These are phyloP conservation scores for Amauroascus verrucosus DNA, from an alignment of 2,329 filamentous ascomycete genomes.

Conservation along the genomic window DNA sequence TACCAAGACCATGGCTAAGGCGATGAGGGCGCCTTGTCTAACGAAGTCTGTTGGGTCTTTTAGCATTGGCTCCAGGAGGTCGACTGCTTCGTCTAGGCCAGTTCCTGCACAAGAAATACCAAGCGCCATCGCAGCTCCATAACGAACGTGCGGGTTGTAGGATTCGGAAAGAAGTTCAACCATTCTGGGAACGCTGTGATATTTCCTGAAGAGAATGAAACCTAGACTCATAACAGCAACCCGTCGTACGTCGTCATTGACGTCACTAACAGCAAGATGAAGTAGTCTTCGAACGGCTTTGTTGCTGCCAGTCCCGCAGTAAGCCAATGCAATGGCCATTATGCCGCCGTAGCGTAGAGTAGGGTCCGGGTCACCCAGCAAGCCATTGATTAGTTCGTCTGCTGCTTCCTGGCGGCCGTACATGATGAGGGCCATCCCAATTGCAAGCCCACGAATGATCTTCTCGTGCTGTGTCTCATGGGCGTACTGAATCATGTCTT, in stretches of 20 bases:
- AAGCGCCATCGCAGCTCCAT: conserved; percentile 94
- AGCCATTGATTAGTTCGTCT: conserved; percentile 85
- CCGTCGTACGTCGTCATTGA: conserved; percentile 91
- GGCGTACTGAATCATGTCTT: conserved; percentile 95
- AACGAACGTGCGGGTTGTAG: conserved; percentile 96
- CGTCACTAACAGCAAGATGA: conserved; percentile 93
- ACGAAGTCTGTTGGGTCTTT: conserved; percentile 99
- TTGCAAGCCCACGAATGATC: conserved; percentile 86
- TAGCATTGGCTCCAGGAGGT: conserved; percentile 96
- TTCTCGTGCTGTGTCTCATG: conserved; percentile 99
- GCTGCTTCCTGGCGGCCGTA: conserved; percentile 90
- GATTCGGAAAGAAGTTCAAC: conserved; percentile 96
- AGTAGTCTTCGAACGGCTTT: conserved; percentile 94
- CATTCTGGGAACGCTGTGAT: conserved; percentile 94
- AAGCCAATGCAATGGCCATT: conserved; percentile 95
- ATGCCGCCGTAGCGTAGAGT: conserved; percentile 93
- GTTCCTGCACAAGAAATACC: conserved; percentile 97
- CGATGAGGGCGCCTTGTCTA: conserved; percentile 86
- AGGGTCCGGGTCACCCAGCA: conserved; percentile 87
- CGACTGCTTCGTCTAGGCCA: conserved; percentile 89
- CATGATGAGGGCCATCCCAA: conserved; percentile 98
- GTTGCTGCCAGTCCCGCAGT: conserved; percentile 95
- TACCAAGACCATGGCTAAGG: conserved; percentile 96
- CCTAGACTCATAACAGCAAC: conserved; percentile 96
- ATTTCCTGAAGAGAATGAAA: conserved; percentile 97